These are phyloP conservation scores for Wickerhamiella cacticola DNA, from an alignment of 805 yeast species.

Conservation along the genomic window DNA sequence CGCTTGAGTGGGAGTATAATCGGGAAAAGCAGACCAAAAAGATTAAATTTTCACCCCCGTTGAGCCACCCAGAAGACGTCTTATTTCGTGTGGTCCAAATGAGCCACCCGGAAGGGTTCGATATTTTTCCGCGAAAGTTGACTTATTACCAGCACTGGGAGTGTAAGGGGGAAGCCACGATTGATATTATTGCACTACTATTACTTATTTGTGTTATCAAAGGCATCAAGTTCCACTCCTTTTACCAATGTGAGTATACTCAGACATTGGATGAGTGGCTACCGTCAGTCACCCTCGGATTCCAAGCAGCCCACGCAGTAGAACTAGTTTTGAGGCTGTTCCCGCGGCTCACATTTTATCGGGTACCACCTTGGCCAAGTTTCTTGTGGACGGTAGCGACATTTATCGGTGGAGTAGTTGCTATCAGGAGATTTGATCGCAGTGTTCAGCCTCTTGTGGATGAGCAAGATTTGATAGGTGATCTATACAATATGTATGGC, in stretches of 20 bases:
- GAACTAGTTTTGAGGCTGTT: neutral
- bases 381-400: neutral
- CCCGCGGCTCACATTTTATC: neutral
- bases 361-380: neutral
- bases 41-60: neutral
- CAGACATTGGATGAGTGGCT: neutral
- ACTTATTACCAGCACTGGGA: constrained; percentile 1
- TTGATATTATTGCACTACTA: neutral
- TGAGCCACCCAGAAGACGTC: neutral
- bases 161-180: neutral
- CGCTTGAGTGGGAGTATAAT: neutral
- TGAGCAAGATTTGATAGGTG: neutral
- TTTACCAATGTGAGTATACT: neutral
- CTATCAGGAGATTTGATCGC: neutral
- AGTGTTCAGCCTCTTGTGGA: neutral
- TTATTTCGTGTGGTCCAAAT: neutral
- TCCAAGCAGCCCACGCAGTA: neutral
- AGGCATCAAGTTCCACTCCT: neutral
- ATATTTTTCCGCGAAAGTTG: neutral
- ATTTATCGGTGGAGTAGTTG: neutral
- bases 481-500: neutral
- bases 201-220: neutral
- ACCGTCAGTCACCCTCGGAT: neutral
- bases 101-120: neutral
- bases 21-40: neutral